Evolutionary conservation across 2,329 filamentous ascomycete genomes (phyloP).

Genomic region (Pseudonectria foliicola): DNA sequence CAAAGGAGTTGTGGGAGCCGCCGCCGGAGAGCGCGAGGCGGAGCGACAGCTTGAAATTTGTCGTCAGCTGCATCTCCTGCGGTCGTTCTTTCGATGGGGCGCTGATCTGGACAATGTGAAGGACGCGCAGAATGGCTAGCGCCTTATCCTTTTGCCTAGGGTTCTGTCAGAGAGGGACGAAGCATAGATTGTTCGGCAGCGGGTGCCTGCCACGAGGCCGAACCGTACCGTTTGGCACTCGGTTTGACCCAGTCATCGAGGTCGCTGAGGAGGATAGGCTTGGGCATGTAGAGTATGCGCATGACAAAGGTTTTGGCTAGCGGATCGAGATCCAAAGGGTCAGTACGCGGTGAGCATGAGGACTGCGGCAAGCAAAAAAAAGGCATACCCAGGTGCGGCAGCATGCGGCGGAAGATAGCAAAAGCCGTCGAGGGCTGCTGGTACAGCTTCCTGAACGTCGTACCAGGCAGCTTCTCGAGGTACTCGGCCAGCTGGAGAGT

Average conservation of each 20-base stretch:
- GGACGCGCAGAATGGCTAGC: slow-evolving; percentile 68
- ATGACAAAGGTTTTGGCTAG: slow-evolving; percentile 92
- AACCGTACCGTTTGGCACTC: slow-evolving; percentile 35
- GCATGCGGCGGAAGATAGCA: slow-evolving; percentile 94
- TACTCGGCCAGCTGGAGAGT: slow-evolving; percentile 72
- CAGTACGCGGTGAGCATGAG: neutral
- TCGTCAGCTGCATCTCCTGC: slow-evolving; percentile 67
- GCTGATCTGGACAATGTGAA: slow-evolving; percentile 76
- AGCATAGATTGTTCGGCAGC: neutral
- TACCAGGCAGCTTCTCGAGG: slow-evolving; percentile 83
- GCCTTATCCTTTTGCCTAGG: slow-evolving; percentile 74
- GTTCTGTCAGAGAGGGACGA: slow-evolving; percentile 2
- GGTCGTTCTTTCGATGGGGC: slow-evolving; percentile 53
- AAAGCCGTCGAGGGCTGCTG: slow-evolving; percentile 92
- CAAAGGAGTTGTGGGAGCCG: slow-evolving; percentile 81
- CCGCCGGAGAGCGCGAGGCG: slow-evolving; percentile 82
- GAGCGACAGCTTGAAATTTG: slow-evolving; percentile 76
- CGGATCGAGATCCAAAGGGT: slow-evolving; percentile 1
- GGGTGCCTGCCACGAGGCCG: neutral
- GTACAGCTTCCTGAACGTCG: slow-evolving; percentile 86
- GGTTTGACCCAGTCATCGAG: slow-evolving; percentile 82
- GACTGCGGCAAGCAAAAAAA: neutral
- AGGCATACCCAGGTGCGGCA: slow-evolving; percentile 72
- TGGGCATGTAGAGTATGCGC: slow-evolving; percentile 85
- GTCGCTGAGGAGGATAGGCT: slow-evolving; percentile 69